These are phyloP conservation scores for Podila epicladia DNA, from an alignment of 192 early-diverging fungal genomes.

Conservation along the genomic window DNA sequence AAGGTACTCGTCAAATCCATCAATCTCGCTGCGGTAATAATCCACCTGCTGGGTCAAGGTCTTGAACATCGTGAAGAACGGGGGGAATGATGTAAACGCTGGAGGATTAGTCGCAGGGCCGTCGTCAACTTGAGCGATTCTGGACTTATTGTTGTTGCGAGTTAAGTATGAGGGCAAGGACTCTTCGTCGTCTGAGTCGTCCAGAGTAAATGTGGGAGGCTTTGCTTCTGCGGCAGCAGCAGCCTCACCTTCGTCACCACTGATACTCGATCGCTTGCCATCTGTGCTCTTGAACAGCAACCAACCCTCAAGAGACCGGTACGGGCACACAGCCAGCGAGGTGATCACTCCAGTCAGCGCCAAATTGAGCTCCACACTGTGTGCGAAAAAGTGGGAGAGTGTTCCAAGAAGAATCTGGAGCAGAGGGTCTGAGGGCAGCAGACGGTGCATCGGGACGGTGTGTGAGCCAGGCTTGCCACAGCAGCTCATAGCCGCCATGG, in stretches of 20 bases:
- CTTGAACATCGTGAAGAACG: constrained; percentile 71
- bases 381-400: constrained; percentile 84
- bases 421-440: constrained; percentile 69
- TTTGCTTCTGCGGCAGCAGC: constrained; percentile 2
- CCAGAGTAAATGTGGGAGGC: constrained; percentile 16
- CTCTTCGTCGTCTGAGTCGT: constrained; percentile 53
- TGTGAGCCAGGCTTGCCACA: constrained; percentile 22
- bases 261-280: constrained; percentile 25
- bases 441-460: constrained; percentile 55
- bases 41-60: constrained; percentile 74
- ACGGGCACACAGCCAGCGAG: constrained; percentile 81
- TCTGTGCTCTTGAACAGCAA: constrained; percentile 62
- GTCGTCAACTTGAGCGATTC: constrained; percentile 1
- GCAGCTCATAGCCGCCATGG: constrained; percentile 15
- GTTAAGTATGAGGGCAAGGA: constrained; percentile 22
- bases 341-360: constrained; percentile 91
- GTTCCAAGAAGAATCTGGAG: constrained; percentile 73
- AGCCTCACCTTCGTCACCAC: constrained; percentile 40
- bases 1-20: constrained; percentile 67
- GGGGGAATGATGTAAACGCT: constrained; percentile 64
- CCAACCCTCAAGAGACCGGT: constrained; percentile 80
- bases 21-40: constrained; percentile 66
- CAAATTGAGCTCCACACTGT: constrained; percentile 89
- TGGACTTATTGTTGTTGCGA: constrained; percentile 18
- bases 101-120: constrained; percentile 24